Base-by-base conservation (phyloP, 225 moss, liverwort and hornwort genomes). In the Bryum argenteum region DNA sequence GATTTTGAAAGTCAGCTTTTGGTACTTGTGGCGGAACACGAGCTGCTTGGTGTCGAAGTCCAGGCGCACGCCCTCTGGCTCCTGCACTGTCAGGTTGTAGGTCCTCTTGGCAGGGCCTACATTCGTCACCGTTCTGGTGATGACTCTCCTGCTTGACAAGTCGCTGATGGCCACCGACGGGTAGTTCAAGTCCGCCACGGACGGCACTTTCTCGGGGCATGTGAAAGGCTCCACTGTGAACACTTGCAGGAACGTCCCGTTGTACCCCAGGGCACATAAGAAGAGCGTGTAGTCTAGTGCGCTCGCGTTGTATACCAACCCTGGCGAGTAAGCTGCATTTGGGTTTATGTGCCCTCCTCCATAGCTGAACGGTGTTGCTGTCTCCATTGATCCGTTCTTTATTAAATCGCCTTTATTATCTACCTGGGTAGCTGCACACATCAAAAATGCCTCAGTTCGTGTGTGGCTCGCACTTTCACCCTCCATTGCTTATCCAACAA, bases 301-400 rank as follows among this genome's bases (percentile, higher is more conserved):
- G 14, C 59, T 75, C n/a, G 79, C 62, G 59, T 91, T 82, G 54
- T 84, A 91, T 6, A 93, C 41, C 22, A 93, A 77, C 0, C 93
- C 91, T 12, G 91, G 93, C 37, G 87, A 64, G 16, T 50, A 75
- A 4, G 90, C 87, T 10, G 63, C 58, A 8, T 81, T 75, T 0
- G 93, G 89, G 28, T 87, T 54, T 8, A 93, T 77, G 51, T 87
- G 79, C 1, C 93, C 93, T 17, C 80, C 87, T 20, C 93, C 93
- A 22, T 66, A 86, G 71, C 58, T 78, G 71, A 88, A 85, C 26
- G 85, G 72, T 2, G 63, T 82, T 2, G 78, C 85, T 11, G 55
- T 52, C 18, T 58, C 2, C 60, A 70, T 19, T 9, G 81, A 62
- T 8, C 83, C 62, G 21, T 81, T 75, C 45, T 23, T 42, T 58